Base-by-base conservation (phyloP, 1,139 yeast genomes). In the Taphrina communis region DNA sequence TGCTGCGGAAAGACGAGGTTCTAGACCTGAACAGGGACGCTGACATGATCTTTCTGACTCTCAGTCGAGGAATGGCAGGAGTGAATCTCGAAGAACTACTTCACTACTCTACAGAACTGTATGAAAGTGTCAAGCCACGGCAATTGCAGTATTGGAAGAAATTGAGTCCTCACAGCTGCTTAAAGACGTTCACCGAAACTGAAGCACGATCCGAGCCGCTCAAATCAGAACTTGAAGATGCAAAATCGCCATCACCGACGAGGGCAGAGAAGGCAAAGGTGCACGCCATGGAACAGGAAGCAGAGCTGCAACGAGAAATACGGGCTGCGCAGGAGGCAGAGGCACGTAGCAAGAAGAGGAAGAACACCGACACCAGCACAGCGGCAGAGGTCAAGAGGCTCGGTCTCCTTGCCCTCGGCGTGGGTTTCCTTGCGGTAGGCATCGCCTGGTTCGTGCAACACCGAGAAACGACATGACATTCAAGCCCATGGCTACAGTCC, bases 131-230 rank as follows among this genome's bases (percentile, higher is more conserved):
- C 61, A 44, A 25, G 44, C 67, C 67, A 21, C 60, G 19, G 6
- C 67, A 63, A 25, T 12, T 55, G 19, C 60, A 38, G 12, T 25
- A 63, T 25, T 63, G 67, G 67, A 25, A 39, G 6, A 51, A 38
- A 5, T 19, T 63, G 3, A 53, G 61, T 11, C 7, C 9, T 8
- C 67, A 63, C 39, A 63, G 67, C 52, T 44, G 53, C 46, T 36
- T 63, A 19, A 63, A 55, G 55, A 63, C 67, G 1, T 42, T 44
- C 42, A 1, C 41, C 3, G 39, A 42, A 36, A 12, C 44, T 1
- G 44, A 38, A n/a, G 21, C 41, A n/a, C 35, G 8, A 21, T 8
- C 6, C 9, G 4, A 21, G 53, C 12, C 35, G 11, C 17, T 11
- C 11, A 46, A 46, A 50, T 35, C 31, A 21, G 42, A 21, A 12